Percentiles rank a stretch among this genome's conserved stretches.
Conservation (phyloP, 2,329 filamentous ascomycete species). For the Trichoderma brevicompactum region DNA sequence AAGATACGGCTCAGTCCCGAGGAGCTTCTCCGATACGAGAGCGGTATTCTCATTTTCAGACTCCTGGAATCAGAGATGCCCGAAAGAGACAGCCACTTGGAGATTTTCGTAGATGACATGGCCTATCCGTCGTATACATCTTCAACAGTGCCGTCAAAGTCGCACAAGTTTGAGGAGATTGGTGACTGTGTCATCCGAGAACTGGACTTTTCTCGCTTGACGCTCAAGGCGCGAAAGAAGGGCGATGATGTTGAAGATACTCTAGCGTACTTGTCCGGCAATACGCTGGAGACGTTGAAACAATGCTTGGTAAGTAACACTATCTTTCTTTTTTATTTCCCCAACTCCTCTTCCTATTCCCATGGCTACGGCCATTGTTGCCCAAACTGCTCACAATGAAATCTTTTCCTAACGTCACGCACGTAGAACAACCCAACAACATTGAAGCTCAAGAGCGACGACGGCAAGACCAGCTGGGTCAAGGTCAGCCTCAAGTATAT, state of each 20-base stretch:
- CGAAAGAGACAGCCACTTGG: slow-evolving; percentile 74
- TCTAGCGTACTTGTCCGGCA: slow-evolving; percentile 80
- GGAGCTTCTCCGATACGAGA: slow-evolving; percentile 84
- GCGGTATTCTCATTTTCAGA: slow-evolving; percentile 91
- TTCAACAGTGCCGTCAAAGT: slow-evolving; percentile 70
- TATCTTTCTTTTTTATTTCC: too few species aligned
- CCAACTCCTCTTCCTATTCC: not conserved
- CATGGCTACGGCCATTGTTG: not conserved
- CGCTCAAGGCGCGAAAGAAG: slow-evolving; percentile 82
- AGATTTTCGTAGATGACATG: slow-evolving; percentile 94
- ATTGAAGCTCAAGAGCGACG: slow-evolving; percentile 76
- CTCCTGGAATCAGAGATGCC: slow-evolving; percentile 87
- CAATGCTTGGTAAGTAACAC: slow-evolving; percentile 76
- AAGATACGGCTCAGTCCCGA: slow-evolving; percentile 80
- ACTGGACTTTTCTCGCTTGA: slow-evolving; percentile 93
- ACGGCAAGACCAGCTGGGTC: slow-evolving; percentile 77
- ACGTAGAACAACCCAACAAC: slow-evolving; percentile 83
- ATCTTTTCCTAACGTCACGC: not conserved
- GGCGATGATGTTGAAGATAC: slow-evolving; percentile 76
- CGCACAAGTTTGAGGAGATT: slow-evolving; percentile 83
- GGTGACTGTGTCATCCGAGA: slow-evolving; percentile 96
- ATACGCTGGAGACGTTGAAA: slow-evolving; percentile 84
- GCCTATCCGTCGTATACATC: slow-evolving; percentile 87
- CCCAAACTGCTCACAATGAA: not conserved
- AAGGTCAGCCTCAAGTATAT: slow-evolving; percentile 95